Evolutionary conservation across 192 early-diverging fungal species (phyloP).

Genomic region (Gonapodya sp.): DNA sequence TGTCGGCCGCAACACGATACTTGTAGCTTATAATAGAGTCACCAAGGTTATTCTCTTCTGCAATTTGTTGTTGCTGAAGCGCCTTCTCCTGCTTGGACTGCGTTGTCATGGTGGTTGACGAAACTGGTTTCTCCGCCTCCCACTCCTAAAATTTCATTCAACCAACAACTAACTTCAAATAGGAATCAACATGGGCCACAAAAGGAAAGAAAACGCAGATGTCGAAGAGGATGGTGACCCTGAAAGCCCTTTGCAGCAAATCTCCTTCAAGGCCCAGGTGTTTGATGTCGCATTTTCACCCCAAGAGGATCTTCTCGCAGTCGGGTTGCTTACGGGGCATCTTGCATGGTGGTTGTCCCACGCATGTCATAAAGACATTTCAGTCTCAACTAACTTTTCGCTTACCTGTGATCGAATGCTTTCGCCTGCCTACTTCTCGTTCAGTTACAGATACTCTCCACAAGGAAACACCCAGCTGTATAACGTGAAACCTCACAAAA

Average conservation of each 20-base stretch:
- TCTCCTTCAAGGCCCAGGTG: not conserved
- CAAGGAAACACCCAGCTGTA: slow-evolving; percentile 35
- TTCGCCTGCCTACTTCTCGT: not conserved
- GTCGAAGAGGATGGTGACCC: not conserved
- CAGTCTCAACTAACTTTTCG: not conserved
- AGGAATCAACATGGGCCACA: not conserved
- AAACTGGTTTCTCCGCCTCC: not conserved
- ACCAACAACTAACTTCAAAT: too few species aligned
- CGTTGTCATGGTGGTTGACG: not conserved
- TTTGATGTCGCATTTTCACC: slow-evolving; percentile 59
- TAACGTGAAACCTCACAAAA: slow-evolving; percentile 55
- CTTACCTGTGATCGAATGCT: not conserved
- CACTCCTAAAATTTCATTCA: too few species aligned
- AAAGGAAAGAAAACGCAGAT: not conserved
- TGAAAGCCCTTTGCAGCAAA: not conserved
- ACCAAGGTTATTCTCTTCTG: not conserved
- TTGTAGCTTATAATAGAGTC: slow-evolving; percentile 45
- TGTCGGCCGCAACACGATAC: slow-evolving; percentile 84
- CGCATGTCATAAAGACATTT: not conserved
- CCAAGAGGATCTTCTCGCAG: slow-evolving; percentile 47
- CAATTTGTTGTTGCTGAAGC: not conserved
- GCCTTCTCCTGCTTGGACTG: not conserved
- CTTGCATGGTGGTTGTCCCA: slow-evolving; percentile 46
- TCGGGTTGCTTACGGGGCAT: slow-evolving; percentile 63
- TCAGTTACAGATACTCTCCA: slow-evolving; percentile 26